Evolutionary conservation across 2,329 filamentous ascomycete genomes (phyloP).

Genomic region (Catunica adiposa): DNA sequence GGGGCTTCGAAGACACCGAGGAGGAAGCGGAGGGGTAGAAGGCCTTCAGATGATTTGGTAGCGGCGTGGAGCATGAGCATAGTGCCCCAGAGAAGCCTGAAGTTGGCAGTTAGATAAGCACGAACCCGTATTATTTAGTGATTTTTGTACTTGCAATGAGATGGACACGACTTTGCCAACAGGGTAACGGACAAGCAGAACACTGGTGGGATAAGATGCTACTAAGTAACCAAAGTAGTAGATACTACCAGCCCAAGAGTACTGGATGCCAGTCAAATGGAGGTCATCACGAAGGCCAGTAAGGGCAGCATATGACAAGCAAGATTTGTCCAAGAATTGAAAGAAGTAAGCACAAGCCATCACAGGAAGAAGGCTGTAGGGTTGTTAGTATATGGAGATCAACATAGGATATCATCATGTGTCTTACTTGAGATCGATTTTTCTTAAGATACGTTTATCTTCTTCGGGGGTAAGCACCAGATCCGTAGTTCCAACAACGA

Average conservation of each 20-base stretch:
- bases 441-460: conserved; percentile 37
- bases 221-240: conserved; percentile 36
- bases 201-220: conserved; percentile 18
- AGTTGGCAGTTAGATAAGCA: not conserved
- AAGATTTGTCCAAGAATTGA: conserved; percentile 45
- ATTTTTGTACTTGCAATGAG: not conserved
- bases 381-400: not conserved
- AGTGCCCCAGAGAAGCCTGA: conserved; percentile 13
- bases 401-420: conserved; percentile 17
- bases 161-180: conserved; percentile 19
- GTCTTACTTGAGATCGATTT: conserved; percentile 39
- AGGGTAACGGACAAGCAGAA: conserved; percentile 18
- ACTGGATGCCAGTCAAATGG: conserved; percentile 30
- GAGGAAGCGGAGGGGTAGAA: conserved; percentile 16
- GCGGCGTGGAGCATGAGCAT: conserved; percentile 17
- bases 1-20: conserved; percentile 17
- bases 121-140: not conserved
- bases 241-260: conserved; percentile 33
- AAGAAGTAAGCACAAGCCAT: conserved; percentile 39
- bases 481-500: conserved; percentile 27
- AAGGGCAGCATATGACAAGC: conserved; percentile 33
- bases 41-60: conserved; percentile 15
- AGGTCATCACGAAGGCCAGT: conserved; percentile 32
- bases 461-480: conserved; percentile 17
- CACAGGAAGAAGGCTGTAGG: conserved; percentile 31